Conservation (phyloP, 2,329 filamentous ascomycete species). For the Parafenestella ontariensis region DNA sequence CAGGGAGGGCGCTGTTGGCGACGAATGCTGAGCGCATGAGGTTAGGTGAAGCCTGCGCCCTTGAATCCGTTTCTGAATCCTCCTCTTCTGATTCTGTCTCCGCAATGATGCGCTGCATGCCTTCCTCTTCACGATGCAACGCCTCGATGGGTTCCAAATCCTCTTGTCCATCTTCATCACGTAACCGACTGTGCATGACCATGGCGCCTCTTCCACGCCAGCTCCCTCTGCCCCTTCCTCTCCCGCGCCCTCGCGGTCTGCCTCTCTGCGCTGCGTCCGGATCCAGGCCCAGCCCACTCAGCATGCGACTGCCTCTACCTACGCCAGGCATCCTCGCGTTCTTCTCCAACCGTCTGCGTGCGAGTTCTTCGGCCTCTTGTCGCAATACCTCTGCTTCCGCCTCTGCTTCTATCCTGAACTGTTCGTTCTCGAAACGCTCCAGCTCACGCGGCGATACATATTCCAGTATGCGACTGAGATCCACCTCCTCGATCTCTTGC, state of each 20-base stretch:
- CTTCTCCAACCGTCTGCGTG: conserved; percentile 25
- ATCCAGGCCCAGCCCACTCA: conserved; percentile 14
- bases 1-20: conserved; percentile 39
- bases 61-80: conserved; percentile 3
- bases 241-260: conserved; percentile 16
- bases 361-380: conserved; percentile 30
- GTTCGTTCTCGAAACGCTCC: conserved; percentile 43
- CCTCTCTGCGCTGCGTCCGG: conserved; percentile 11
- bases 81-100: conserved; percentile 23
- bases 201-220: conserved; percentile 9
- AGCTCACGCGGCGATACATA: conserved; percentile 40
- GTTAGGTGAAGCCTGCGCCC: conserved; percentile 24
- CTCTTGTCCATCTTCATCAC: conserved; percentile 3
- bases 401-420: conserved; percentile 37
- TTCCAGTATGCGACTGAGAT: conserved; percentile 37
- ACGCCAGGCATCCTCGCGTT: conserved; percentile 26
- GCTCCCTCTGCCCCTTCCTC: conserved; percentile 26
- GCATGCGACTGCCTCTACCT: conserved; percentile 17
- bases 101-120: conserved; percentile 9
- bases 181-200: background rate
- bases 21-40: conserved; percentile 40
- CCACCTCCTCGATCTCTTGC: conserved; percentile 29
- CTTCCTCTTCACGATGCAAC: conserved; percentile 3
- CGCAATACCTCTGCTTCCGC: conserved; percentile 28
- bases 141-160: background rate